A percentile compares a stretch with the other conserved stretches of the same genome.
Conservation (phyloP, 306 rosid genomes). For the Vicia villosa region DNA sequence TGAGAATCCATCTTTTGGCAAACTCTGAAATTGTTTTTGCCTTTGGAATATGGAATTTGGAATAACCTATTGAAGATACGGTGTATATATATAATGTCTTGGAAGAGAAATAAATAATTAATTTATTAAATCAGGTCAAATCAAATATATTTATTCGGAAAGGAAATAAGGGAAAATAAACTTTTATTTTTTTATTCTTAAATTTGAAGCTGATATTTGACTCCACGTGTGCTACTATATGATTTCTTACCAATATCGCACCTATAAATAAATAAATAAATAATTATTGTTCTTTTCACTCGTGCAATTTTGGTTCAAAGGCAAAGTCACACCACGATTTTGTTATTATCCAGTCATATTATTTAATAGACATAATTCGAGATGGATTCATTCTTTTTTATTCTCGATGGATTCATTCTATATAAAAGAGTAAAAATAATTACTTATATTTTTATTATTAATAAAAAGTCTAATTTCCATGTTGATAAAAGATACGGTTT, state of each 20-base stretch:
- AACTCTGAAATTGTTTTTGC: neutral
- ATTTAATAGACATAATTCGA: neutral
- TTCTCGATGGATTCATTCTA: neutral
- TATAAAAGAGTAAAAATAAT: neutral
- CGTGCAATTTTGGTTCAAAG: neutral
- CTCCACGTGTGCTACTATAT: neutral
- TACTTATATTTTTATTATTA: no score
- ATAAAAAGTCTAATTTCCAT: no score
- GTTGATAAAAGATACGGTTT: no score
- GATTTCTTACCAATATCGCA: neutral
- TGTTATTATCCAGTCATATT: neutral
- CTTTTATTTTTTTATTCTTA: neutral
- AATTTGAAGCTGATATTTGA: neutral
- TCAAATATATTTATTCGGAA: neutral
- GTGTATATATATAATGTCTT: neutral
- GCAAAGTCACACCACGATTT: neutral
- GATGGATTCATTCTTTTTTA: neutral
- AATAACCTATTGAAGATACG: neutral
- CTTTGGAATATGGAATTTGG: no score
- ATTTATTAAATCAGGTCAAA: neutral
- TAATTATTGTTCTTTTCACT: neutral
- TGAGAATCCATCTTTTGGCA: conserved; percentile 14
- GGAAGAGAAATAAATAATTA: neutral
- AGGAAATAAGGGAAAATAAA: neutral
- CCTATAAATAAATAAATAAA: neutral